Evolutionary conservation across 139 green algal species (phyloP).

Genomic region (Tetradesmus obliquus): DNA sequence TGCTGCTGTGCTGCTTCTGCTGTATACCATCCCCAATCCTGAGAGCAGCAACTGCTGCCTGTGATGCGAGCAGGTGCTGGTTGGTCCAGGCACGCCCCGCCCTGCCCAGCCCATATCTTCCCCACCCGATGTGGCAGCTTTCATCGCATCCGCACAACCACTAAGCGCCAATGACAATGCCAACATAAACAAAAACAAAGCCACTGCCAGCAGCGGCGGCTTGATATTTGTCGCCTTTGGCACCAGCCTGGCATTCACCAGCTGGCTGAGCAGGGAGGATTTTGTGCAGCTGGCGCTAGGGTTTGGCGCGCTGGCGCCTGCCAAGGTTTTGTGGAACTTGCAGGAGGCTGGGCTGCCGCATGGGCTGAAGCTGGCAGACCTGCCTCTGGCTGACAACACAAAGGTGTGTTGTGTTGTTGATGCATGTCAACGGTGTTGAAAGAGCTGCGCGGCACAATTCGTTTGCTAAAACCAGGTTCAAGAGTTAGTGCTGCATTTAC

Average conservation of each 20-base stretch:
- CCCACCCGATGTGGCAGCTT: background rate
- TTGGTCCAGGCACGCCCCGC: background rate
- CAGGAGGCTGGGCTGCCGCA: too few relatives aligned
- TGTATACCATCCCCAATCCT: too few relatives aligned
- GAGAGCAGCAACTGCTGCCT: too few relatives aligned
- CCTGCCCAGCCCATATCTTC: background rate
- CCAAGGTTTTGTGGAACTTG: too few relatives aligned
- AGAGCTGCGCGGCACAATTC: too few relatives aligned
- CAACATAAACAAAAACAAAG: background rate
- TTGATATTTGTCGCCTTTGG: background rate
- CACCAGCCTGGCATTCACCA: background rate
- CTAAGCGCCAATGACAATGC: background rate
- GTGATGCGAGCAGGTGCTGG: background rate
- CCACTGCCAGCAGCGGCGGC: background rate
- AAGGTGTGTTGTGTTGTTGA: background rate
- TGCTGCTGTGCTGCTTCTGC: too few relatives aligned
- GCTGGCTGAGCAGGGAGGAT: background rate
- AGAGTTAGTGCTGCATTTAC: too few relatives aligned
- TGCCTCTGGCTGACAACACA: background rate
- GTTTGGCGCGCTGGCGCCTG: too few relatives aligned
- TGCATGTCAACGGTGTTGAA: too few relatives aligned
- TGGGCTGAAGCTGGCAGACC: background rate
- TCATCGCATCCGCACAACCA: background rate
- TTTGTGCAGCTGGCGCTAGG: background rate
- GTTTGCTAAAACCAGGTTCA: too few relatives aligned